Evolutionary conservation across 192 early-diverging fungal genomes (phyloP).

Genomic region (Oehlia diaphana): DNA sequence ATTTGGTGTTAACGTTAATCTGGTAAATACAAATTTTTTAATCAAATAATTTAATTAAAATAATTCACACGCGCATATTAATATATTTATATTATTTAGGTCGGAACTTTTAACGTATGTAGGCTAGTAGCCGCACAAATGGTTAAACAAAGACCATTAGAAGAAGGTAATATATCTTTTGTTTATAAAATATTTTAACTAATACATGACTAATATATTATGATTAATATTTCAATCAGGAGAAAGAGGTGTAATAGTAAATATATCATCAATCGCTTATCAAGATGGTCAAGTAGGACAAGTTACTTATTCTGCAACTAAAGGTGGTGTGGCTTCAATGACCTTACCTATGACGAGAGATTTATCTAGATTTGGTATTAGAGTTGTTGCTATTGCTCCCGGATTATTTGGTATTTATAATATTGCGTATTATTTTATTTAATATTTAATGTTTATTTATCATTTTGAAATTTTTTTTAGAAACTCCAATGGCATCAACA

Average conservation of each 20-base stretch:
- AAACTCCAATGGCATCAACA: neutral
- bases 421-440: no score
- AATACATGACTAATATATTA: neutral
- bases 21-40: neutral
- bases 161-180: conserved; percentile 28
- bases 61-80: no score
- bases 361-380: conserved; percentile 46
- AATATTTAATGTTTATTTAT: neutral
- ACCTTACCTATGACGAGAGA: conserved; percentile 60
- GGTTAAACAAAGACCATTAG: conserved; percentile 42
- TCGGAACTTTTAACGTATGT: conserved; percentile 59
- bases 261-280: conserved; percentile 54
- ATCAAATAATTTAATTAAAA: no score
- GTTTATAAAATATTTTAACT: neutral
- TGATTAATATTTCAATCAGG: conserved; percentile 19
- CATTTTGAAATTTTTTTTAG: neutral
- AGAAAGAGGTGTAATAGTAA: conserved; percentile 57
- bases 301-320: conserved; percentile 52
- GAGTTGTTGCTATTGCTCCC: conserved; percentile 50
- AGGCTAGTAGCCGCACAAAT: conserved; percentile 50
- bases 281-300: conserved; percentile 56
- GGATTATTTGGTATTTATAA: conserved; percentile 38
- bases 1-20: conserved; percentile 48
- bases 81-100: neutral
- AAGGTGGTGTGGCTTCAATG: conserved; percentile 56